phyloP scores from a whole-genome alignment of 2,329 filamentous ascomycete genomes.

The Sporothrix euskadiensis region DNA sequence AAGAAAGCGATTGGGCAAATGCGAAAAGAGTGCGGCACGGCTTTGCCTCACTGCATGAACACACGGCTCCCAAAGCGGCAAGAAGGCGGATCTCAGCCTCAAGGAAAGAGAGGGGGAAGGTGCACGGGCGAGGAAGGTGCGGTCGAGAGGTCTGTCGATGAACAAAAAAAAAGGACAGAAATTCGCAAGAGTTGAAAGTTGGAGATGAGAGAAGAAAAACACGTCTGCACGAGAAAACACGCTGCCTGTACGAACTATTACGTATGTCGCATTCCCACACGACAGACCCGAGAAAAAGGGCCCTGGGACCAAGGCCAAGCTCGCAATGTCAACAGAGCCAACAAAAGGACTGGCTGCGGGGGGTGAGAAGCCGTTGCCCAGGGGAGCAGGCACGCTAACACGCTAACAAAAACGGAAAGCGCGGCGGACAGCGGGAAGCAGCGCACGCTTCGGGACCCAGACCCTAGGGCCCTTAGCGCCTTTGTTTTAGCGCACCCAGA shows the following conservation, averaged over 20 bases:
- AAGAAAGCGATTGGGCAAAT: background rate
- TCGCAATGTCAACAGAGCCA: conserved; percentile 27
- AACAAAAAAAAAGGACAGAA: background rate
- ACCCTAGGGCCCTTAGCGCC: background rate
- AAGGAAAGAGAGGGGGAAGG: background rate
- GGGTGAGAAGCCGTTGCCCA: conserved; percentile 28
- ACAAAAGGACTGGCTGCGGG: background rate
- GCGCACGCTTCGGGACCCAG: background rate
- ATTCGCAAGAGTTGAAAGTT: background rate
- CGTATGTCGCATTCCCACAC: conserved; percentile 22
- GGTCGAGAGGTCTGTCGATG: conserved; percentile 11
- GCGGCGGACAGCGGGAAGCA: conserved; percentile 11
- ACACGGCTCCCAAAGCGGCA: conserved; percentile 22
- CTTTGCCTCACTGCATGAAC: conserved; percentile 22
- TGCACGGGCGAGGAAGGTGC: conserved; percentile 21
- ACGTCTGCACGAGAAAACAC: background rate
- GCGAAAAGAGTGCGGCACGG: conserved; percentile 6
- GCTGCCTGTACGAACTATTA: conserved; percentile 10
- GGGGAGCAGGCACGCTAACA: conserved; percentile 31
- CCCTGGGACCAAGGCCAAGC: background rate
- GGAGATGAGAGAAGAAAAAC: background rate
- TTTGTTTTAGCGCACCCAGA: background rate
- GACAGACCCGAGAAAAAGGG: background rate
- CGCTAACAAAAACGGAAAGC: conserved; percentile 25
- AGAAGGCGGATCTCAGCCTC: conserved; percentile 15